Base-by-base conservation (phyloP, 495 filamentous ascomycete species). In the Penicillium coffeae region DNA sequence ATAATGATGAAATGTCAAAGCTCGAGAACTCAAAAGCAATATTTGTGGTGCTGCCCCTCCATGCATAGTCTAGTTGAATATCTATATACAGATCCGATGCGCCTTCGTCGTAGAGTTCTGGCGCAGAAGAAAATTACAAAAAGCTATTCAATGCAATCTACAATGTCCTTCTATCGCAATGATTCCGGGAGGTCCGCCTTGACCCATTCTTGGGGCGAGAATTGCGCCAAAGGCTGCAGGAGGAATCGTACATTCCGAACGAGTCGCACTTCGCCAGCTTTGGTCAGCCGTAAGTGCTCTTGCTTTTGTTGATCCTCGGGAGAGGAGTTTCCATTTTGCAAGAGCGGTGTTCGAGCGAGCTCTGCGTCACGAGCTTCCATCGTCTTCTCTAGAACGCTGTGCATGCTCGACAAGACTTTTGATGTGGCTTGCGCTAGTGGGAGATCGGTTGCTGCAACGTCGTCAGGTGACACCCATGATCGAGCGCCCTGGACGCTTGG, bases 361-460 rank as follows among this genome's bases (percentile, higher is more conserved):
- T 80, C 79, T 21, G 65, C 59, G 61, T 86, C 77, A 49, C 89
- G 84, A 48, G 74, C 76, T 58, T 79, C 75, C 60, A 84, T 80
- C 25, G 93, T 98, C 71, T 82, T 83, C 53, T 77, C 77, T 33
- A 98, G 68, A 27, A 97, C 82, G 53, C 81, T 75, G 52, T 95
- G 89, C 93, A 97, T 97, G 59, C 86, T 92, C 1, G 84, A 89
- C n/a, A 97, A 63, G 8, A 95, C 93, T 71, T 86, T 90, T 72
- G 92, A 86, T 3, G 84, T 79, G 0, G 93, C 87, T 48, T 77
- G 81, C 2, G 92, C 89, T 1, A 98, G 74, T 7, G 93, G 93
- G 20, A 97, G 64, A 8, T 90, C 82, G 18, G 78, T 69, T 2
- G 87, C 71, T 7, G 75, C 68, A 1, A 91, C 82, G 21, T 78